These are phyloP conservation scores for Thielaviopsis populi DNA, from an alignment of 2,329 filamentous ascomycete species.

Conservation along the genomic window DNA sequence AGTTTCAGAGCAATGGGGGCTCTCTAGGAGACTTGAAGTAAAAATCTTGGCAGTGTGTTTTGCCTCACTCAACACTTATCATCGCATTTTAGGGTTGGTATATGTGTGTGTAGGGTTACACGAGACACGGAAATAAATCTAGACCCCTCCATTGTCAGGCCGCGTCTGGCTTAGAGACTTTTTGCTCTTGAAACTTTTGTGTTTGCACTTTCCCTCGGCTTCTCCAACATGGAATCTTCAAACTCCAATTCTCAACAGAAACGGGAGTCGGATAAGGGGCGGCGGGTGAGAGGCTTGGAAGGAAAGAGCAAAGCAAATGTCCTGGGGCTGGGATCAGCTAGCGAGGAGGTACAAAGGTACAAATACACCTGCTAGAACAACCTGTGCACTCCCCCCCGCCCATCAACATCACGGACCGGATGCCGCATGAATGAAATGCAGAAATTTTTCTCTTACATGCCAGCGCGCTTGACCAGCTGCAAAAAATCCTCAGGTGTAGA, in stretches of 20 bases:
- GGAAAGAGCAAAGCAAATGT: background rate
- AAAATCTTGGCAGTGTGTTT: no score
- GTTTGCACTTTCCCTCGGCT: background rate
- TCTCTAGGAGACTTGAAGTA: no score
- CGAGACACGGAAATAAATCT: background rate
- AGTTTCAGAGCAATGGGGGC: no score
- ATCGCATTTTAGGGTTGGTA: no score
- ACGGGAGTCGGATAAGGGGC: background rate
- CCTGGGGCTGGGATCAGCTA: no score
- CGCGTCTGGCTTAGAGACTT: background rate
- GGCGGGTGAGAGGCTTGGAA: background rate
- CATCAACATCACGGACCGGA: background rate
- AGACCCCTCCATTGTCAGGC: background rate
- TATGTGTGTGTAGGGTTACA: background rate
- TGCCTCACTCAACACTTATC: no score
- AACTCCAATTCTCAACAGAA: conserved; percentile 14
- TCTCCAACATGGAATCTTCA: background rate
- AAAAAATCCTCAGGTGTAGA: background rate
- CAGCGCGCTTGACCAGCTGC: background rate
- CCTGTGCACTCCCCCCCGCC: background rate
- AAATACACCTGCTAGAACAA: no score
- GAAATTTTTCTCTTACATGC: background rate
- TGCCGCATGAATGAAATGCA: background rate
- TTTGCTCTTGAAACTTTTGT: background rate
- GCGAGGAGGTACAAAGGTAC: no score